Evolutionary conservation across 164 flowering plant genomes (phyloP), one percentile per base, ranked within the genome.

Genomic region (Amborella trichopoda): DNA sequence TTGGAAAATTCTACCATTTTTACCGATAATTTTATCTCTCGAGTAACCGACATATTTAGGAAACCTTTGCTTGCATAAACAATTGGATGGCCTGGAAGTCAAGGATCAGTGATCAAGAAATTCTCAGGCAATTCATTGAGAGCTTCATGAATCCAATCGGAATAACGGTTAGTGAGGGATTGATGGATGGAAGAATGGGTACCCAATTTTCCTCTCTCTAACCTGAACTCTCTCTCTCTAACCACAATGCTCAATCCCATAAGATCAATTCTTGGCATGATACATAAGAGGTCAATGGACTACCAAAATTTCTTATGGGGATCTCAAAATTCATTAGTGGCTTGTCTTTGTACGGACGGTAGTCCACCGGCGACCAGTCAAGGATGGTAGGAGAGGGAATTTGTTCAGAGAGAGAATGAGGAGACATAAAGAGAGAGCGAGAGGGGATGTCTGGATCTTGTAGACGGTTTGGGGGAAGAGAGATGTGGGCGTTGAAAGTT

Each of bases 51-150:
- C 91, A 81, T 75, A 59, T 83, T 79, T 68, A 86, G 46, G 65
- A 83, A 90, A 16, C 94, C 95, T 0, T 52, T 42, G 64, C 94
- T 86, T 0, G 86, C 95, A 44, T 74, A 90, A 17, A 86, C 91
- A 30, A 90, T 83, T 1, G 97, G 97, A 63, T 90, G 94, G 10
- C 95, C 97, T 2, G 76, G 60, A 48, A 86, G 65, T 21, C 55
- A 55, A n/a, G 97, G 97, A 57, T 90, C 97, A 14, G 94, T 83
- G 44, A 90, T 82, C 2, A 80, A 72, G 67, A 90, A 90, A 43
- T 58, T 74, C 34, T 83, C 81, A 0, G 72, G 63, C 36, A 90
- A 44, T 28, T 74, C 94, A 30, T 78, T 78, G 21, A 90, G 81
- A 11, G 81, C 78, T 53, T 83, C 91, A 1, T 63, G 53, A 1